phyloP scores from a whole-genome alignment of 148 eudicot genomes.

The Silene conica region DNA sequence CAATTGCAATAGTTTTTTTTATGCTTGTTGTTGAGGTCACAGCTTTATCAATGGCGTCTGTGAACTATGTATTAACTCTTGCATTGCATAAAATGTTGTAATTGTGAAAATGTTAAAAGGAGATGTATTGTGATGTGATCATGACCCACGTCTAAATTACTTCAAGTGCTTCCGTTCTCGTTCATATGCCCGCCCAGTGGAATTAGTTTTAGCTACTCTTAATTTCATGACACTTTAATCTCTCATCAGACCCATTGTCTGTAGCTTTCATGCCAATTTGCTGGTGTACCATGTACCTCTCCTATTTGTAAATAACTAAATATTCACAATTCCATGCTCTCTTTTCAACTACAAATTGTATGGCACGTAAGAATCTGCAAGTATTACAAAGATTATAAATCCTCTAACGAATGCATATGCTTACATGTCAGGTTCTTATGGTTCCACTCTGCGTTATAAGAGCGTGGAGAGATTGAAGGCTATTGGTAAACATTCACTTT shows the following conservation, averaged over 20 bases:
- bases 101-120: not conserved
- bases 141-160: not conserved
- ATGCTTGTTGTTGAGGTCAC: not conserved
- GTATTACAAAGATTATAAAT: not conserved
- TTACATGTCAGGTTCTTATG: constrained; percentile 71
- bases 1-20: not conserved
- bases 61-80: not conserved
- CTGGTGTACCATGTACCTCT: not conserved
- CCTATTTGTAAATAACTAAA: not conserved
- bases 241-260: not conserved
- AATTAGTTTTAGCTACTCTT: not conserved
- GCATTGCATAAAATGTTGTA: not conserved
- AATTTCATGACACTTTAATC: not conserved
- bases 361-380: not conserved
- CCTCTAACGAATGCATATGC: not conserved
- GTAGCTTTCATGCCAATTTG: not conserved
- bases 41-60: not conserved
- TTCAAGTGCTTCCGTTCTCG: not conserved
- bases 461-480: constrained; percentile 81
- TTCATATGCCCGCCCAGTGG: not conserved
- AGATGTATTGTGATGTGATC: not conserved
- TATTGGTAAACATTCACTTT: constrained; percentile 84
- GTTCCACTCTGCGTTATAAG: constrained; percentile 91
- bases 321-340: not conserved
- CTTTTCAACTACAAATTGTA: not conserved